Evolutionary conservation across 305 asterid species (phyloP), one percentile per base, ranked within the genome.

Genomic region (Rubia tinctorum): DNA sequence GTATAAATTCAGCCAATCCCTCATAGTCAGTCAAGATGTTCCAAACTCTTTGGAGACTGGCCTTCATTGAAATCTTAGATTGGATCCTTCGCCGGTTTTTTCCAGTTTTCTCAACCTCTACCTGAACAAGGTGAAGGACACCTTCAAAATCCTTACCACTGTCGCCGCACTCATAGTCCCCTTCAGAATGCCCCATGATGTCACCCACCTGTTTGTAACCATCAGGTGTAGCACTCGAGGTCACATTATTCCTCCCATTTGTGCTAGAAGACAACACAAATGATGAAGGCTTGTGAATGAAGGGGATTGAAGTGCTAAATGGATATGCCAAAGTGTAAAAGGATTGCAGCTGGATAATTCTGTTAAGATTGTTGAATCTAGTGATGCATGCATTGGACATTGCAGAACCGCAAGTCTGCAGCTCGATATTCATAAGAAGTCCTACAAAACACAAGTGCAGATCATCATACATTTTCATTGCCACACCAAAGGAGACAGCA

Each of bases 1-100:
- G 97, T 71, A 92, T 88, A 79, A 87, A 90, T 76, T 92, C 97
- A 72, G 96, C 89, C 80, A 92, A 81, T 74, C 88, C 81, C 76
- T 92, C 97, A 67, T 92, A 92, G 85, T 92, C 91, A 53, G 96
- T 92, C 84, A 92, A 76, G 73, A 88, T 81, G 72, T 80, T 82
- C 95, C 95, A 92, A 25, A 90, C 83, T 17, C 79, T 80, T 67
- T 88, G 82, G 55, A 92, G 88, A 83, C 88, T 84, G 51, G 97
- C 91, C 76, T 80, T 82, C 67, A 92, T 77, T 12, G 79, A 84
- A 34, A 88, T 80, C 84, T 85, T 87, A 56, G 97, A 90, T 71
- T 78, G 83, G 73, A 92, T 87, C 79, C 80, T 87, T 70, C 97
- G 80, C 56, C 87, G 82, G 75, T 84, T 90, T 17, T 78, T 85